Percentiles rank a stretch among this genome's conserved stretches.
phyloP scores from a whole-genome alignment of 257 asterid species.

The Solanum ahanhuiri region DNA sequence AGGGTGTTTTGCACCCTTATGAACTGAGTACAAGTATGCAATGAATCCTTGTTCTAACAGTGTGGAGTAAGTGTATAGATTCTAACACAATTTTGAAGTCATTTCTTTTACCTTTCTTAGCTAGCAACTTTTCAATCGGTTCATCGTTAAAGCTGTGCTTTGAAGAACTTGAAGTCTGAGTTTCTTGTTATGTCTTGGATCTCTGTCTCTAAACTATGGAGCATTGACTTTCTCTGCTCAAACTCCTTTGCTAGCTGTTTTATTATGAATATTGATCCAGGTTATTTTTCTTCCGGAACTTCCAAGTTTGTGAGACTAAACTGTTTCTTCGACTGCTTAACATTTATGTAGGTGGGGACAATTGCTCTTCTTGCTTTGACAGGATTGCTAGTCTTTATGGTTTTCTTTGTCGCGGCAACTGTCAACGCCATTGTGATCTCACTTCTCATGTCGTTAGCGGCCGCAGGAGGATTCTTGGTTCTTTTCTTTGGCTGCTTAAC shows the following conservation, averaged over 20 bases:
- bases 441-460: constrained; percentile 68
- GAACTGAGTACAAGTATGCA: neutral
- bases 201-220: neutral
- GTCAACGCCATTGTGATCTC: constrained; percentile 65
- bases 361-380: constrained; percentile 46
- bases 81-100: neutral
- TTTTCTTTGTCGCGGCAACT: constrained; percentile 67
- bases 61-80: neutral
- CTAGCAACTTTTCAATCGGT: neutral
- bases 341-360: constrained; percentile 53
- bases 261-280: neutral
- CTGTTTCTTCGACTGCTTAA: neutral
- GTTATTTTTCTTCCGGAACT: neutral
- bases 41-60: neutral
- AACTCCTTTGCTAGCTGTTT: neutral
- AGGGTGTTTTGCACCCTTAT: neutral
- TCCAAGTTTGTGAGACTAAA: neutral
- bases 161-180: neutral
- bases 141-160: neutral
- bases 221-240: neutral
- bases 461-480: constrained; percentile 87
- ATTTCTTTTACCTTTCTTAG: neutral
- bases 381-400: constrained; percentile 53
- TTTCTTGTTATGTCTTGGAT: no score
- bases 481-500: constrained; percentile 61